A percentile compares a stretch with the other conserved stretches of the same genome.
Conservation (phyloP, 2,329 filamentous ascomycete species). For the Neofusicoccum cordaticola region DNA sequence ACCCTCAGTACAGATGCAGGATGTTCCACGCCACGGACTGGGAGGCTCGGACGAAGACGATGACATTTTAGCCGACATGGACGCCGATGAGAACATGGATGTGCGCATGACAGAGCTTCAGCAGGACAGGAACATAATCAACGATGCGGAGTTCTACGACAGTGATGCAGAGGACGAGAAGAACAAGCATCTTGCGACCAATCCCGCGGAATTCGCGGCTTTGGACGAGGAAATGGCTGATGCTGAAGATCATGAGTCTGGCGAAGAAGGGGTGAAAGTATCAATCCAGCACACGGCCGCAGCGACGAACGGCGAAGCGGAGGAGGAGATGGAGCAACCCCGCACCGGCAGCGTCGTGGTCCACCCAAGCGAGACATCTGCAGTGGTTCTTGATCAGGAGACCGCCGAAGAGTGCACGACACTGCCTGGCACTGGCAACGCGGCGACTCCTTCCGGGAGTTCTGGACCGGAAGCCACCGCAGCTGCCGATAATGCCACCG, state of each 20-base stretch:
- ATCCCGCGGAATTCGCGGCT: background rate
- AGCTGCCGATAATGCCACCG: background rate
- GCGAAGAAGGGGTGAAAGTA: background rate
- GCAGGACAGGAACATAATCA: background rate
- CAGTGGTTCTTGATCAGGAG: background rate
- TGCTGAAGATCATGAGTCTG: background rate
- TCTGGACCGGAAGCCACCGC: background rate
- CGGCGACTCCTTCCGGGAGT: constrained; percentile 3
- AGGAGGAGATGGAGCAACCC: background rate
- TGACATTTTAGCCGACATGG: constrained; percentile 15
- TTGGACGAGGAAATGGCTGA: constrained; percentile 15
- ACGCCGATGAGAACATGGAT: constrained; percentile 17
- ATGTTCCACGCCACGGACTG: constrained; percentile 9
- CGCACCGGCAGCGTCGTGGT: background rate
- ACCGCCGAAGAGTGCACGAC: background rate
- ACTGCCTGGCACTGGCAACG: constrained; percentile 13
- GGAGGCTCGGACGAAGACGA: constrained; percentile 11
- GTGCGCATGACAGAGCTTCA: constrained; percentile 13
- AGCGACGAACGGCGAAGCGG: background rate
- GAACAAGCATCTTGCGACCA: background rate
- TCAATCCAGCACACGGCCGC: background rate
- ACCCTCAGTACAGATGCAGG: constrained; percentile 16
- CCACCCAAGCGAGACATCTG: constrained; percentile 8
- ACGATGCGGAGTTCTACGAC: constrained; percentile 14
- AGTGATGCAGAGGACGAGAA: constrained; percentile 14